Base-by-base conservation (phyloP, 768 basidiomycete genomes). In the Russula olivacea region DNA sequence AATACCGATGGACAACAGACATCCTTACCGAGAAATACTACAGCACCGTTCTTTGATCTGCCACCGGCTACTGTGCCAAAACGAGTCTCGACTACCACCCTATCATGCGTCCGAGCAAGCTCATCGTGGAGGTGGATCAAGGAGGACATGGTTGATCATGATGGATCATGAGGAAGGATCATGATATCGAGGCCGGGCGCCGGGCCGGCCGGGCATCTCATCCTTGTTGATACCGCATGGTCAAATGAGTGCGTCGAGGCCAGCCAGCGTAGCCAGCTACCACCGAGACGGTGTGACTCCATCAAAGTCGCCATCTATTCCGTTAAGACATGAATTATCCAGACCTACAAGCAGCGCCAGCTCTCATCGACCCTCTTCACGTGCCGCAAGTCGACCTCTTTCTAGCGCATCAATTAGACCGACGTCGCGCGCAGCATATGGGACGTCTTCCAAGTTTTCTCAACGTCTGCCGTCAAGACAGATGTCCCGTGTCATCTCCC, bases 1-100 rank as follows among this genome's bases (percentile, higher is more conserved):
- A 12, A 32, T 52, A 28, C 14, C 11, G 28, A 17, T 60, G 5
- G 28, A n/a, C 17, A 15, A n/a, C 19, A 56, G 45, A 54, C 3
- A 70, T 75, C n/a, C 55, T 28, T 68, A 86, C 88, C 87, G 43
- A 89, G 75, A 70, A 88, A 89, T 21, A 82, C 81, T 6, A 78
- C 82, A 47, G 84, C 76, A 1, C 85, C 85, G 66, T 86, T 88
- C 32, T 69, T 73, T 4, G 86, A 81, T 34, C 82, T 78, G 15
- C 83, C 85, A 12, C 88, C 88, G 25, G 71, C 80, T 25, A 89
- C 71, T 7, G 73, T 70, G 0, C 87, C 87, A 69, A 79, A 82
- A 14, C 73, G 76, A 14, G 88, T 88, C 38, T 81, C 70, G 4
- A 82, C 81, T 4, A 72, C 69, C 5, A 87, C 77, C 17, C 80